These are phyloP conservation scores for Venturia pyrina DNA, from an alignment of 2,329 filamentous ascomycete genomes.

Conservation along the genomic window DNA sequence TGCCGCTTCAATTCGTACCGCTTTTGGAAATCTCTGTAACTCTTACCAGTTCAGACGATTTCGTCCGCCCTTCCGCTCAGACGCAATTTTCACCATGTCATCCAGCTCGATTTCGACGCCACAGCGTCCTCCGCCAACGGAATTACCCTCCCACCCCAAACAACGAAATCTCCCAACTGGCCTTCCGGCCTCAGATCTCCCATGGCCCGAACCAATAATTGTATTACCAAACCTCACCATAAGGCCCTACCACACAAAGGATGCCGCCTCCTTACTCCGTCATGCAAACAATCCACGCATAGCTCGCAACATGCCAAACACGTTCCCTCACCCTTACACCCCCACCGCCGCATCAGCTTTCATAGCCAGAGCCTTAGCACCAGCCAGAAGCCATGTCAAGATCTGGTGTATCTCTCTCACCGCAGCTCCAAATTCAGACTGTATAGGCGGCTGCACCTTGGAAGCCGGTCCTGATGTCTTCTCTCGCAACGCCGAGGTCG, in stretches of 20 bases:
- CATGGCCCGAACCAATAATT: conserved; percentile 6
- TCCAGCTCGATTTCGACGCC: background rate
- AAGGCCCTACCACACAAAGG: conserved; percentile 6
- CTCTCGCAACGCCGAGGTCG: conserved; percentile 2
- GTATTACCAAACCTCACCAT: background rate
- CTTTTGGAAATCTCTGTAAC: background rate
- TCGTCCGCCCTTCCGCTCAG: background rate
- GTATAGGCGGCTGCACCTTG: conserved; percentile 8
- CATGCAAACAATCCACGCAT: conserved; percentile 3
- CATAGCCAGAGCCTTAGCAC: conserved; percentile 4
- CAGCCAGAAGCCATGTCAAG: background rate
- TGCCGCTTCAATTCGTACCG: background rate
- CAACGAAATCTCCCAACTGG: background rate
- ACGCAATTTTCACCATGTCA: too few species aligned
- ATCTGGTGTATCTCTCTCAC: background rate
- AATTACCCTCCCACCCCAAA: background rate
- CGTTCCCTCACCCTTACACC: conserved; percentile 10
- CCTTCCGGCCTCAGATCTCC: background rate
- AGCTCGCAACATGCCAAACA: conserved; percentile 5
- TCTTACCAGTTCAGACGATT: background rate
- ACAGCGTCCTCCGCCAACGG: background rate
- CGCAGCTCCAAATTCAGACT: background rate
- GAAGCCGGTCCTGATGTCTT: conserved; percentile 6
- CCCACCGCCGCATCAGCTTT: background rate
- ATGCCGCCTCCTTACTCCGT: background rate